A percentile compares a stretch with the other conserved stretches of the same genome.
Conservation (phyloP, 2,329 filamentous ascomycete species). For the Incumbomyces delicatus region DNA sequence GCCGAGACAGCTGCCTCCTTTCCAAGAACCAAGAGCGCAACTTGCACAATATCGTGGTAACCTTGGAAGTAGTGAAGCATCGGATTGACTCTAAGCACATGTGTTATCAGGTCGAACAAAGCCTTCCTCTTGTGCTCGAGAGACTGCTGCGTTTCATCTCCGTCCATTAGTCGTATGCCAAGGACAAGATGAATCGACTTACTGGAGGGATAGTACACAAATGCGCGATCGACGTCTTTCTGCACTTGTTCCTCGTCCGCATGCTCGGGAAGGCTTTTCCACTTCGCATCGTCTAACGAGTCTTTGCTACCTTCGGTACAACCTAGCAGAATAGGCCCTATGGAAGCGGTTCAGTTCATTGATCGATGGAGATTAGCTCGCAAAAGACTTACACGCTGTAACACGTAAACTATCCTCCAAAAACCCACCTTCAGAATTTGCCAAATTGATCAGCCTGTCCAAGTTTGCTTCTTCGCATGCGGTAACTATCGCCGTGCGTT, state of each 20-base stretch:
- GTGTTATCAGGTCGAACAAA: conserved; percentile 68
- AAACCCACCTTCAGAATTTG: conserved; percentile 57
- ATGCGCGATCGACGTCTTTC: conserved; percentile 90
- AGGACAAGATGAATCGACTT: conserved; percentile 24
- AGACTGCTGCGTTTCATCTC: conserved; percentile 60
- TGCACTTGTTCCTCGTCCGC: conserved; percentile 82
- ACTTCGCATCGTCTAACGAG: conserved; percentile 27
- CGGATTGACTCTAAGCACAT: conserved; percentile 69
- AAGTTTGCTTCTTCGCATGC: conserved; percentile 54
- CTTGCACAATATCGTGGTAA: conserved; percentile 97
- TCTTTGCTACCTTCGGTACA: conserved; percentile 17
- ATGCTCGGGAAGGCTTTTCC: conserved; percentile 63
- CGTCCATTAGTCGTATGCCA: conserved; percentile 15
- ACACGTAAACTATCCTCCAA: conserved; percentile 58
- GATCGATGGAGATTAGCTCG: conserved; percentile 9
- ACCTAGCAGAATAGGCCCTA: conserved; percentile 43
- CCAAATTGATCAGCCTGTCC: conserved; percentile 46
- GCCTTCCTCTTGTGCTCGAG: conserved; percentile 62
- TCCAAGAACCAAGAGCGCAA: conserved; percentile 77
- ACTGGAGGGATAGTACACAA: conserved; percentile 90
- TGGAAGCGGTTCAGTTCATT: conserved; percentile 9
- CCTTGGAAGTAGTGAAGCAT: conserved; percentile 94
- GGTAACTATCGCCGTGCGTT: conserved; percentile 39
- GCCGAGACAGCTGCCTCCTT: conserved; percentile 49
- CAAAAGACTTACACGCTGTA: conserved; percentile 59